A percentile compares a stretch with the other conserved stretches of the same genome.
Conservation (phyloP, 169 alveolate species). For the Eimeria sp. region DNA sequence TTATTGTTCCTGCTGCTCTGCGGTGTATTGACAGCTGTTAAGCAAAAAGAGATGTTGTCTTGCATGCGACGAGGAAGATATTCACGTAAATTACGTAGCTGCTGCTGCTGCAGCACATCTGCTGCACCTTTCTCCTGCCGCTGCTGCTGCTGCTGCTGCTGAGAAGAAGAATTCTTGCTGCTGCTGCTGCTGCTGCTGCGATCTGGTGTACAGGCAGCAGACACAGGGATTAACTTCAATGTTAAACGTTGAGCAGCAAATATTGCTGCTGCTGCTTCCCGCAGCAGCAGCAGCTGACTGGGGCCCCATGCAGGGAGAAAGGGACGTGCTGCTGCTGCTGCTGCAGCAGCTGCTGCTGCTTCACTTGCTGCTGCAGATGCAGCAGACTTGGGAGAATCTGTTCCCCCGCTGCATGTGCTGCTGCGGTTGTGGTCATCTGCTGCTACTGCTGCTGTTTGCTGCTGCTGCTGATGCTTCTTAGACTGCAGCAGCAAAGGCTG, state of each 20-base stretch:
- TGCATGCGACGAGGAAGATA: conserved; percentile 54
- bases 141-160: conserved; percentile 26
- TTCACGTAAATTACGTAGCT: not conserved
- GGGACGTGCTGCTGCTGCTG: conserved; percentile 22
- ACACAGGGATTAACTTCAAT: conserved; percentile 19
- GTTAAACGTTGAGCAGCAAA: conserved; percentile 57
- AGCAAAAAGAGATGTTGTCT: conserved; percentile 59
- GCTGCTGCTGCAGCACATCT: conserved; percentile 53
- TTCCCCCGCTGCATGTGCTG: not conserved
- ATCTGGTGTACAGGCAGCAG: not conserved
- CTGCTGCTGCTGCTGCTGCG: conserved; percentile 24
- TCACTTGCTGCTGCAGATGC: conserved; percentile 5
- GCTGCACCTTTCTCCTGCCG: conserved; percentile 10
- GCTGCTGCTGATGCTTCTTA: conserved; percentile 21
- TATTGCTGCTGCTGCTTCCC: conserved; percentile 23
- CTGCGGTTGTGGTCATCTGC: too few species aligned
- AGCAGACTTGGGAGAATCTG: not conserved
- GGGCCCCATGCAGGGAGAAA: conserved; percentile 50
- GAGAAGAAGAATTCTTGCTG: not conserved
- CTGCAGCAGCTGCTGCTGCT: conserved; percentile 26
- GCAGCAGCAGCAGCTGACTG: conserved; percentile 49
- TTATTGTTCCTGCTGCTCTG: conserved; percentile 37
- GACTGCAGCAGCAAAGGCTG: conserved; percentile 11
- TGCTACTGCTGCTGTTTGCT: not conserved
- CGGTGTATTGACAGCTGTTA: conserved; percentile 48